Base-by-base conservation (phyloP, 306 rosid genomes). In the Mimosa bimucronata region DNA sequence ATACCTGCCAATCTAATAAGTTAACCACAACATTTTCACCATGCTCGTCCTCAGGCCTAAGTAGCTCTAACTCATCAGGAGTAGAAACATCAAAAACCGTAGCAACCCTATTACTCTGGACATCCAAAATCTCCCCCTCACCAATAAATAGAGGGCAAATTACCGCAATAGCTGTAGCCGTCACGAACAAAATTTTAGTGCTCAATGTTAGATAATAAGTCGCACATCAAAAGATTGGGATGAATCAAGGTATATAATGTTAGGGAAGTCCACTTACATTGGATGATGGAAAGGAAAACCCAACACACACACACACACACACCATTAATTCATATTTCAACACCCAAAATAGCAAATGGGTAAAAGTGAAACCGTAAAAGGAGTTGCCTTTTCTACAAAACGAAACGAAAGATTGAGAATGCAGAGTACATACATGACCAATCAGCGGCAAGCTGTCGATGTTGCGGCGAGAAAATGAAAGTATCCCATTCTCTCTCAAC, bases 1-100 rank as follows among this genome's bases (percentile, higher is more conserved):
- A 74, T 81, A 94, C 98, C 98, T 92, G 98, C 98, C 98, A 94
- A 84, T 94, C 97, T 44, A 86, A 89, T 26, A 94, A 90, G 78
- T 92, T 83, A 48, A 94, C 88, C 38, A 92, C 89, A 80, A 91
- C 82, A 85, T 86, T 94, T 76, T 90, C 91, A 2, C 83, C 88
- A 12, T 77, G 82, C 71, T 81, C 87, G 30, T 80, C 84, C 76
- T 71, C 87, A 0, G 91, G 97, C 79, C 81, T 88, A 69, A 92
- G 86, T 78, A 77, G 78, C 83, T 88, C 94, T 65, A 92, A 82
- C 73, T 91, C 94, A 52, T 87, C 88, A 2, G 97, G 90, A 55
- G 82, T 87, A 0, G 91, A 84, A 71, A 91, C 82, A 75, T 91
- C 89, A 38, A 88, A 79, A 79, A 92, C 52, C 37, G 94, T 78